Evolutionary conservation across 108 stramenopile genomes (phyloP), one percentile per base, ranked within the genome.

Genomic region (Cyclotella choctawhatcheeana): DNA sequence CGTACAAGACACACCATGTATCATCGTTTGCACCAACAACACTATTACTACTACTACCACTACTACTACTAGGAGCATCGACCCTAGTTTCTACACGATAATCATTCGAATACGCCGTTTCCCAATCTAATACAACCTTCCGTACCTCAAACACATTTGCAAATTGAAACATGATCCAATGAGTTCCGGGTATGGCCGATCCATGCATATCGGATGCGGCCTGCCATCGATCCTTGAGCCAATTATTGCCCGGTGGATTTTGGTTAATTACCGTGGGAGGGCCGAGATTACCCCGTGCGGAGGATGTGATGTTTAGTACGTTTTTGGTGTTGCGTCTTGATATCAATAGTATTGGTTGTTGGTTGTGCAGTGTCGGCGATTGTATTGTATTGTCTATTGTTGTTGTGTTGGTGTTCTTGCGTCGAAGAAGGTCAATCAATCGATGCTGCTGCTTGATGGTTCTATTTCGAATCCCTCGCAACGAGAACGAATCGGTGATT

Each of bases 191-290:
- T 17, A 94, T 91, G 27, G 86, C 83, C 20, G 83, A 86, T 10
- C 93, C 93, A 54, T 84, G 82, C 93, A 94, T 94, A 63, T 94
- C 84, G 20, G 67, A 72, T 0, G 93, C 93, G 10, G 93, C 93
- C 53, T 94, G 93, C 93, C 93, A 94, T 37, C 93, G 81, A 74
- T 94, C 93, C 24, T 81, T 76, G 13, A 94, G 62, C 93, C 93
- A 94, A 60, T 94, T 81, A 1, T 16, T 67, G 2, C 87, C 90
- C 4, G 89, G 84, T 61, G 52, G 55, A 66, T 61, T 44, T 58
- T 89, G 84, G n/a, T 86, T 67, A 2, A 94, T 44, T 16, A 94
- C 93, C 5, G 73, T 18, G 12, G 84, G 61, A 58, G 90, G 90
- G 21, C 90, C 93, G 20, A 94, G 80, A 74, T 94, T 94, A 0